Evolutionary conservation across 2,329 filamentous ascomycete species (phyloP).

Genomic region (Sporothrix phasma): DNA sequence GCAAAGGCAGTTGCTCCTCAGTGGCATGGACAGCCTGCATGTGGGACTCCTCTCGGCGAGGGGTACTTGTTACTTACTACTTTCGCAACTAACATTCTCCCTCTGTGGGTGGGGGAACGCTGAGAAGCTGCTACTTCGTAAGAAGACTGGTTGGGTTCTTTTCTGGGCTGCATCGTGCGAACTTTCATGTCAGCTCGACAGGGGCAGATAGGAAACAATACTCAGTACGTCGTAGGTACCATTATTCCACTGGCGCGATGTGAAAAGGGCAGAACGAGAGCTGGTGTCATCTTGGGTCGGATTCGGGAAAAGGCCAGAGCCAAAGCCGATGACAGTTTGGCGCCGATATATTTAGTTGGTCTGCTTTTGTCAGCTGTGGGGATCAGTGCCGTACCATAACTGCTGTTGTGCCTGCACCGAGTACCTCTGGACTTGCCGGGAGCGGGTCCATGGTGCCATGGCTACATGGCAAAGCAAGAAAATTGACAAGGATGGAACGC

Average conservation of each 20-base stretch:
- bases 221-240: too few relatives aligned
- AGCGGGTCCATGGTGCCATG: too few relatives aligned
- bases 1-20: too few relatives aligned
- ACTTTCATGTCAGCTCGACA: conserved; percentile 17
- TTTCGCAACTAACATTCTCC: background rate
- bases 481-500: too few relatives aligned
- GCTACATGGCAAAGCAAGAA: too few relatives aligned
- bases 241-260: background rate
- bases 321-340: background rate
- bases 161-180: conserved; percentile 1
- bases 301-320: too few relatives aligned
- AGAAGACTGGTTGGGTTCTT: background rate
- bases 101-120: background rate
- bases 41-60: background rate
- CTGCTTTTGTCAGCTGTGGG: background rate
- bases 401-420: too few relatives aligned
- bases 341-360: too few relatives aligned
- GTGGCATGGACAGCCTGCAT: too few relatives aligned
- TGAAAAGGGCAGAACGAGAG: background rate
- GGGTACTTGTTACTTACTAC: background rate
- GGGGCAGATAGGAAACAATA: conserved; percentile 7
- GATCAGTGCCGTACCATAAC: too few relatives aligned
- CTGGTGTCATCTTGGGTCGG: too few relatives aligned
- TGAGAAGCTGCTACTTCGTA: background rate
- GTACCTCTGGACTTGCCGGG: too few relatives aligned